phyloP scores from a whole-genome alignment of 2,329 filamentous ascomycete species.

The Botrytis squamosa region DNA sequence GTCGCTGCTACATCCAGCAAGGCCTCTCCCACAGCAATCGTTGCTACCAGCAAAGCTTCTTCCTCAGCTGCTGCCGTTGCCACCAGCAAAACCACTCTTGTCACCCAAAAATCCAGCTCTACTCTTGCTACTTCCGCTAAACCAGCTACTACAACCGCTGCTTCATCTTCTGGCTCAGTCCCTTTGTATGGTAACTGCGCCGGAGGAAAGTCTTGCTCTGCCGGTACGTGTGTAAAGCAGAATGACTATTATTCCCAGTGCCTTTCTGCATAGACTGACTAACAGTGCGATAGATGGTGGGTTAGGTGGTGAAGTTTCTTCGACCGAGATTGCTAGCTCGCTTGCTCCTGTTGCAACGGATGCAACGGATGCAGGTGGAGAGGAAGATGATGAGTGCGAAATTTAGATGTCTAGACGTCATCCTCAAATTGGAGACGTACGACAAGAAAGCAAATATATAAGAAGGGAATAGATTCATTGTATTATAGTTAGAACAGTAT shows the following conservation, averaged over 20 bases:
- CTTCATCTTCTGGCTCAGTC: background rate
- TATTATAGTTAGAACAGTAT: background rate
- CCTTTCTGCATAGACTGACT: background rate
- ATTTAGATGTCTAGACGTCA: background rate
- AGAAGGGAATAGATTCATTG: background rate
- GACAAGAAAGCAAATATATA: background rate
- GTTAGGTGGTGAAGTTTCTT: background rate
- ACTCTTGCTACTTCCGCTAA: background rate
- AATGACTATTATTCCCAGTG: slow-evolving; percentile 2
- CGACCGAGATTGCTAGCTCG: background rate
- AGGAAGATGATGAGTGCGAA: slow-evolving; percentile 1
- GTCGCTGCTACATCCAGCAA: background rate
- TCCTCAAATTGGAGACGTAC: too few species aligned
- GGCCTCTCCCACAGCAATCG: background rate
- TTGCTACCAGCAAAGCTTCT: background rate
- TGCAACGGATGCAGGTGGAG: background rate
- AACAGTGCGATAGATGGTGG: background rate
- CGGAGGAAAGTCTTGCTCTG: slow-evolving; percentile 1
- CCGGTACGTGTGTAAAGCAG: background rate
- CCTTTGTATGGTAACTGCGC: slow-evolving; percentile 2
- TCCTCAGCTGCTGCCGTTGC: background rate
- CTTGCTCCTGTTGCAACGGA: background rate
- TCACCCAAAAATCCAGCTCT: background rate
- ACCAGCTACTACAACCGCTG: background rate
- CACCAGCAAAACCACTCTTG: background rate